These are phyloP conservation scores for Avena atlantica DNA, from an alignment of 176 grass and related monocot species.

Conservation along the genomic window DNA sequence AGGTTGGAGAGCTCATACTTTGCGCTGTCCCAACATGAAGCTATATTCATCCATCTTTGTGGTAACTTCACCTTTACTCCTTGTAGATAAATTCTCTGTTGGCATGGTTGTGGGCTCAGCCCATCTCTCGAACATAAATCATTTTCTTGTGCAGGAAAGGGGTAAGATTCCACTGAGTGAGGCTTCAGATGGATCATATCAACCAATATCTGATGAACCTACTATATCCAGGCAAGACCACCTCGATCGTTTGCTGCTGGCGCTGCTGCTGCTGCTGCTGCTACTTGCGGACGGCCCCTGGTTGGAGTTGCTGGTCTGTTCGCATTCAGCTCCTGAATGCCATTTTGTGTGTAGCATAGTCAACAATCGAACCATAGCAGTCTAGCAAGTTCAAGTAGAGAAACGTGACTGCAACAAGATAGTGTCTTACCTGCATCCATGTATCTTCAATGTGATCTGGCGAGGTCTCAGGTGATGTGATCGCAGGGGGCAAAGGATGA, in stretches of 20 bases:
- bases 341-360: slow-evolving; percentile 6
- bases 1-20: neutral
- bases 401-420: slow-evolving; percentile 14
- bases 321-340: slow-evolving; percentile 89
- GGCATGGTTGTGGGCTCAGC: slow-evolving; percentile 25
- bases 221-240: slow-evolving; percentile 97
- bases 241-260: slow-evolving; percentile 72
- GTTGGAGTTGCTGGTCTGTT: slow-evolving; percentile 98
- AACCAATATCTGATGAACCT: slow-evolving; percentile 44
- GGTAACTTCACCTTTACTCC: slow-evolving; percentile 21
- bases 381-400: slow-evolving; percentile 13
- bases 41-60: slow-evolving; percentile 24
- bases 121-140: slow-evolving; percentile 38
- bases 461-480: slow-evolving; percentile 89
- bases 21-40: slow-evolving; percentile 26
- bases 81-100: slow-evolving; percentile 39
- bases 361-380: neutral
- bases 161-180: slow-evolving; percentile 39
- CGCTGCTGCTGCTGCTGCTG: neutral
- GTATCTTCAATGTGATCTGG: slow-evolving; percentile 97
- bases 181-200: slow-evolving; percentile 51
- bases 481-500: slow-evolving; percentile 96
- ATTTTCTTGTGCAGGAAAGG: slow-evolving; percentile 25
- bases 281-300: slow-evolving; percentile 86
- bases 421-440: slow-evolving; percentile 92